These are phyloP conservation scores for Casuarina glauca DNA, from an alignment of 306 rosid species.

Conservation along the genomic window DNA sequence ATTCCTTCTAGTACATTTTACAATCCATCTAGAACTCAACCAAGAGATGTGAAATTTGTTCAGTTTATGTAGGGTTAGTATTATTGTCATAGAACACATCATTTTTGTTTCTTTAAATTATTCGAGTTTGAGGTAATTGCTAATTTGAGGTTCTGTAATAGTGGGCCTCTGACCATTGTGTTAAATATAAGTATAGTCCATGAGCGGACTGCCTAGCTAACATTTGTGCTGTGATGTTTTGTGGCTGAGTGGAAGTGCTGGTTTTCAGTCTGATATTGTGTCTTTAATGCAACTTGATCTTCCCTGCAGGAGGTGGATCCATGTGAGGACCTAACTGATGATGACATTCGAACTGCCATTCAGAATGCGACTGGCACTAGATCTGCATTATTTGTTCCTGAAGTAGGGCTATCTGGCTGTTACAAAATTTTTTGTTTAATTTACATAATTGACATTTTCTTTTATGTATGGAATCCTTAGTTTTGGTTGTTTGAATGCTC, in stretches of 20 bases:
- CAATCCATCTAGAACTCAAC: neutral
- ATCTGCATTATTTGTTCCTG: slow-evolving; percentile 95
- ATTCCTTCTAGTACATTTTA: neutral
- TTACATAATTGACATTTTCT: slow-evolving; percentile 10
- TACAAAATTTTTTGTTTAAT: neutral
- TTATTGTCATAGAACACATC: neutral
- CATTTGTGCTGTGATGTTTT: neutral
- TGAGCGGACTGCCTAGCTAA: neutral
- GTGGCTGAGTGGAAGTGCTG: slow-evolving; percentile 6
- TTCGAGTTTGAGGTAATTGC: neutral
- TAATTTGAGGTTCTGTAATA: neutral
- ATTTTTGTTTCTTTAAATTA: neutral
- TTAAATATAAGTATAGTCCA: neutral
- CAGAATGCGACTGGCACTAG: slow-evolving; percentile 98
- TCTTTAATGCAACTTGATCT: slow-evolving; percentile 28
- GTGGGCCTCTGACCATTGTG: neutral
- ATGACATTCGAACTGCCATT: slow-evolving; percentile 95
- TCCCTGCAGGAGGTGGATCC: slow-evolving; percentile 95
- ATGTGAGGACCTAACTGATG: slow-evolving; percentile 97
- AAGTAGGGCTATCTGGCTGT: slow-evolving; percentile 55
- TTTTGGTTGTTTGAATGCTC: neutral
- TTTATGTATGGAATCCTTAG: neutral
- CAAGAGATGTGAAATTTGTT: neutral
- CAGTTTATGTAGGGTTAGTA: too few species aligned
- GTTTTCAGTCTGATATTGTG: slow-evolving; percentile 12